phyloP scores from a whole-genome alignment of 768 basidiomycete species.

The Lactifluus piperatus region DNA sequence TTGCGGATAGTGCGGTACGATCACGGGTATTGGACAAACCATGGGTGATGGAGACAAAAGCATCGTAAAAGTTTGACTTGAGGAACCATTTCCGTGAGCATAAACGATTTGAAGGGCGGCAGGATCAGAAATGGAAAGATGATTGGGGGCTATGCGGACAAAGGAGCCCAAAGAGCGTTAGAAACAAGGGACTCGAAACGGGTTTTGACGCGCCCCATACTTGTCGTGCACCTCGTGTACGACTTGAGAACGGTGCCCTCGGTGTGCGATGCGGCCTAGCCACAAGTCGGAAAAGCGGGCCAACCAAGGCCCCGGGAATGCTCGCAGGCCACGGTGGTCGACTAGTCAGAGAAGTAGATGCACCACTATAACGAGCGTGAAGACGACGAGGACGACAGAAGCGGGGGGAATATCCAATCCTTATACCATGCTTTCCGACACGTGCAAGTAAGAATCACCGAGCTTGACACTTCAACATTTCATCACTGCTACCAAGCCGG shows the following conservation, averaged over 20 bases:
- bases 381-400: slow-evolving; percentile 2
- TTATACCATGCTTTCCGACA: no score
- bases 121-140: slow-evolving; percentile 39
- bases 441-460: no score
- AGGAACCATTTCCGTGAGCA: slow-evolving; percentile 34
- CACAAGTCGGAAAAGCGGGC: slow-evolving; percentile 34
- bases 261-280: slow-evolving; percentile 30
- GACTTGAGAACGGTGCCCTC: slow-evolving; percentile 29
- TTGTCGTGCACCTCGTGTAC: slow-evolving; percentile 35
- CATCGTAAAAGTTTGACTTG: slow-evolving; percentile 40
- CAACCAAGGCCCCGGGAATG: slow-evolving; percentile 33
- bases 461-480: no score
- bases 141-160: slow-evolving; percentile 38
- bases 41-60: slow-evolving; percentile 35
- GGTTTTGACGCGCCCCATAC: slow-evolving; percentile 27
- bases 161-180: slow-evolving; percentile 26
- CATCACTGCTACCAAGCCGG: no score
- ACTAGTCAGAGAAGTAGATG: slow-evolving; percentile 30
- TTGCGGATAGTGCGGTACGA: slow-evolving; percentile 67
- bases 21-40: slow-evolving; percentile 71
- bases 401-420: no score
- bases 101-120: slow-evolving; percentile 34
- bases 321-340: slow-evolving; percentile 27
- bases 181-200: no score
- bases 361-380: slow-evolving; percentile 21